These are phyloP conservation scores for Beauveria rudraprayagi DNA, from an alignment of 2,329 filamentous ascomycete genomes.

Conservation along the genomic window DNA sequence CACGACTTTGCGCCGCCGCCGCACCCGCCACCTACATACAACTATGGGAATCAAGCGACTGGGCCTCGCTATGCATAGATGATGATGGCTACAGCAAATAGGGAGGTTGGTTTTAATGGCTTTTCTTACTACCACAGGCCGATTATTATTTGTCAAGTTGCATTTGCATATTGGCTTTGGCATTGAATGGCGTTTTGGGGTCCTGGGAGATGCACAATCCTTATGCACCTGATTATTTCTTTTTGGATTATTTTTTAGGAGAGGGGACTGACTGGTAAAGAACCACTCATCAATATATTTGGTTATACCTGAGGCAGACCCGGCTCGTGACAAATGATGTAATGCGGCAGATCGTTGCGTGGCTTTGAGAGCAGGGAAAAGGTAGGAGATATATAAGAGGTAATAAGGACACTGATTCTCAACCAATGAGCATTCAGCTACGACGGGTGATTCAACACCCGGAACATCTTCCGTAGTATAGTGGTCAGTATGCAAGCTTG, in stretches of 20 bases:
- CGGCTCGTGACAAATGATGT: not conserved
- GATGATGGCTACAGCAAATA: not conserved
- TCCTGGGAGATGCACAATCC: too few relatives aligned
- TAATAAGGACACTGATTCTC: not conserved
- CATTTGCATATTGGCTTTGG: not conserved
- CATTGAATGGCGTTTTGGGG: too few relatives aligned
- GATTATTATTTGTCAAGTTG: not conserved
- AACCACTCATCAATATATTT: too few relatives aligned
- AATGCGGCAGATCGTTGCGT: too few relatives aligned
- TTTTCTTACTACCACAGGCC: too few relatives aligned
- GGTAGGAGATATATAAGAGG: not conserved
- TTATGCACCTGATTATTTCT: too few relatives aligned
- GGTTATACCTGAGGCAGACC: too few relatives aligned
- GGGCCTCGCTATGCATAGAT: constrained; percentile 20
- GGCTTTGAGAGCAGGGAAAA: too few relatives aligned
- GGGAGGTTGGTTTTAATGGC: too few relatives aligned
- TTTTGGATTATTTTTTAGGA: too few relatives aligned
- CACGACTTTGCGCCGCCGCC: constrained; percentile 5
- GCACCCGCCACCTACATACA: constrained; percentile 5
- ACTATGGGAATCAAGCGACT: constrained; percentile 5
- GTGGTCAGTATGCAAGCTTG: constrained; percentile 6
- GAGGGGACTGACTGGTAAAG: too few relatives aligned
- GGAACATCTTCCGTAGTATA: constrained; percentile 7
- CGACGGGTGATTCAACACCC: constrained; percentile 3
- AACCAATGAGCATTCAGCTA: constrained; percentile 10